Evolutionary conservation across 176 grass and related monocot species (phyloP).

Genomic region (Triticum urartu): DNA sequence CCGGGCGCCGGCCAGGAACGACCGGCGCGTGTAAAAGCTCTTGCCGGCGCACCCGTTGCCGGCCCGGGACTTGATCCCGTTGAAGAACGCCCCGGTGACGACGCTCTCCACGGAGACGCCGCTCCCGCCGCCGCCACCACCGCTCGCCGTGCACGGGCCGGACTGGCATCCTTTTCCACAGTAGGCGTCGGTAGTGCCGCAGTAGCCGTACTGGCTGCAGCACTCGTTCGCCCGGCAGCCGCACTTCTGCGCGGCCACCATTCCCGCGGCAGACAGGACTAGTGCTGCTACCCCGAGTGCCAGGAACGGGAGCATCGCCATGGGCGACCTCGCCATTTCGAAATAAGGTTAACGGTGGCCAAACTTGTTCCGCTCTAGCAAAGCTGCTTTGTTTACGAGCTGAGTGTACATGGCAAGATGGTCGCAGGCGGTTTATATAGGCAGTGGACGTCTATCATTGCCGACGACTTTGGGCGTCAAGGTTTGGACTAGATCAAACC

Average conservation of each 20-base stretch:
- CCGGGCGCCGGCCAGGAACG: slow-evolving; percentile 36
- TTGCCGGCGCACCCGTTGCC: slow-evolving; percentile 43
- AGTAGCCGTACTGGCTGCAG: slow-evolving; percentile 49
- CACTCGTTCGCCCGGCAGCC: slow-evolving; percentile 32
- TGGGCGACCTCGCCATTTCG: slow-evolving; percentile 18
- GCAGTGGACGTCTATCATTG: background rate
- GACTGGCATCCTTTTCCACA: slow-evolving; percentile 33
- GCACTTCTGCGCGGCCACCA: slow-evolving; percentile 31
- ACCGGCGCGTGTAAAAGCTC: slow-evolving; percentile 57
- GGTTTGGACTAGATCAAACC: background rate
- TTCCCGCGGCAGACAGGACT: background rate
- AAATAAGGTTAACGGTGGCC: background rate
- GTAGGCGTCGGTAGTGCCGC: slow-evolving; percentile 26
- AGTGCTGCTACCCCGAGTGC: background rate
- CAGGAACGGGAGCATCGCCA: background rate
- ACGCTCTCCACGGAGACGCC: slow-evolving; percentile 9
- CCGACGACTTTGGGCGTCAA: background rate
- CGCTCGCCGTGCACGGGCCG: slow-evolving; percentile 26
- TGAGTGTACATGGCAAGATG: background rate
- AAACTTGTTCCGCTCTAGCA: background rate
- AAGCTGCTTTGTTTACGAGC: background rate
- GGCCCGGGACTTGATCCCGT: slow-evolving; percentile 52
- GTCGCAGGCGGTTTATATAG: background rate
- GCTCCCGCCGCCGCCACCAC: background rate
- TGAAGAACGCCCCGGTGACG: slow-evolving; percentile 31